phyloP scores from a whole-genome alignment of 78 protist species.

The Capsaspora owczarzaki region DNA sequence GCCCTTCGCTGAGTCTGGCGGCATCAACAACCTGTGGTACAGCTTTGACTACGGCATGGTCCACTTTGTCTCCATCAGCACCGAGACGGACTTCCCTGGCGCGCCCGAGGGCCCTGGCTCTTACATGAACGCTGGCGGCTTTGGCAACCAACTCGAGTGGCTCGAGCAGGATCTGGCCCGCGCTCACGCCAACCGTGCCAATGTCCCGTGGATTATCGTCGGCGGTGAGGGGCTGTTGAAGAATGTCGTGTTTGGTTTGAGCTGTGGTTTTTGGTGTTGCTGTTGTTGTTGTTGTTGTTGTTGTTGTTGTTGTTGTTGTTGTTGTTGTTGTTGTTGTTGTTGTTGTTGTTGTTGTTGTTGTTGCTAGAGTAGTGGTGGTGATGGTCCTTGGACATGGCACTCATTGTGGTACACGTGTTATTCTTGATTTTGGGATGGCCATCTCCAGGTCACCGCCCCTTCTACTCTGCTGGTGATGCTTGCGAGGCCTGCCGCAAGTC shows the following conservation, averaged over 20 bases:
- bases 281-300: background rate
- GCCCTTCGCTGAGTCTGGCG: slow-evolving; percentile 6
- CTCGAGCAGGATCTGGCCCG: too few species aligned
- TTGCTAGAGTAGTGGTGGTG: background rate
- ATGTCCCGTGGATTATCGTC: too few species aligned
- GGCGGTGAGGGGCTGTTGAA: background rate
- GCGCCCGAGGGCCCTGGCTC: background rate
- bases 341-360: background rate
- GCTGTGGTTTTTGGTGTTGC: too few species aligned
- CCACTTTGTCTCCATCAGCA: slow-evolving; percentile 19
- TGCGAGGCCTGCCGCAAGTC: background rate
- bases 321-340: background rate
- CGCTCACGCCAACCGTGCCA: too few species aligned
- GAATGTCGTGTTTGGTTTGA: background rate
- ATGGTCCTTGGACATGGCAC: background rate
- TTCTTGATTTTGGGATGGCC: background rate
- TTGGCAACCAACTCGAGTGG: slow-evolving; percentile 8
- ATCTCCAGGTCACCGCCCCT: too few species aligned
- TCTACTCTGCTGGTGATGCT: background rate
- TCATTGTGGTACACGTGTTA: background rate
- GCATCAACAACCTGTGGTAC: slow-evolving; percentile 10
- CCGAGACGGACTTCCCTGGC: slow-evolving; percentile 17
- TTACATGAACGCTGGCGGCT: background rate
- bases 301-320: background rate
- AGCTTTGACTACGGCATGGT: slow-evolving; percentile 23